These are phyloP conservation scores for Pseudogymnoascus destructans DNA, from an alignment of 2,329 filamentous ascomycete genomes.

Conservation along the genomic window DNA sequence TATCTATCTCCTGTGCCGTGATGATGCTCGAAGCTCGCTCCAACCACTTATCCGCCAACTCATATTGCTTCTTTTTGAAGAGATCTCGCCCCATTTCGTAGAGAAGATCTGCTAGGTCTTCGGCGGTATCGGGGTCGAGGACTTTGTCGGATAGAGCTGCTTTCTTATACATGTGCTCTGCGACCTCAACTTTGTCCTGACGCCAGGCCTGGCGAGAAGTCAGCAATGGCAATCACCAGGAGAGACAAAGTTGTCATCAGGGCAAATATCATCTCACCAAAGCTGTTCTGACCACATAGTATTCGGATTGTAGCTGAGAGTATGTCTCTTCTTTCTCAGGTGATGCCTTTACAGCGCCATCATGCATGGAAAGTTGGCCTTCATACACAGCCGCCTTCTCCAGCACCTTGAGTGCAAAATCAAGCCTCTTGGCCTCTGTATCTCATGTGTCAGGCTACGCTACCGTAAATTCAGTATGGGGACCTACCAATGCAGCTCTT, in stretches of 20 bases:
- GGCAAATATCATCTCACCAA: constrained; percentile 37
- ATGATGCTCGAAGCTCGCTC: constrained; percentile 51
- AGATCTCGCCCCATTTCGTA: constrained; percentile 59
- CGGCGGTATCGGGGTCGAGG: constrained; percentile 38
- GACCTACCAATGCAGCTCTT: constrained; percentile 47
- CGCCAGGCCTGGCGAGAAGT: constrained; percentile 50
- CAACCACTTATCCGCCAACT: constrained; percentile 57
- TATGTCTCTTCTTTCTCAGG: constrained; percentile 22
- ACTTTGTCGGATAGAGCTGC: constrained; percentile 30
- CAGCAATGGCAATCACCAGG: neutral
- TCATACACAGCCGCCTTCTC: constrained; percentile 48
- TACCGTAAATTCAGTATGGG: neutral
- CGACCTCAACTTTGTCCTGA: constrained; percentile 58
- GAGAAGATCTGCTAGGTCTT: constrained; percentile 53
- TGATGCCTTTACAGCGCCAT: constrained; percentile 19
- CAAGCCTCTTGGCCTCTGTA: constrained; percentile 32
- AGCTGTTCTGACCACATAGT: constrained; percentile 28
- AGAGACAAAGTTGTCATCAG: constrained; percentile 2
- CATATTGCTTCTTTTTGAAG: constrained; percentile 37
- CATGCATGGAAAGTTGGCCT: constrained; percentile 22
- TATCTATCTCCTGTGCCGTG: constrained; percentile 39
- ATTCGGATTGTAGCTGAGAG: constrained; percentile 22
- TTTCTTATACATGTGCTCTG: constrained; percentile 64
- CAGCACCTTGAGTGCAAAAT: constrained; percentile 46
- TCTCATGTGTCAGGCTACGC: constrained; percentile 9